Evolutionary conservation across 805 yeast species (phyloP).

Genomic region (Kregervanrija fluxuum): DNA sequence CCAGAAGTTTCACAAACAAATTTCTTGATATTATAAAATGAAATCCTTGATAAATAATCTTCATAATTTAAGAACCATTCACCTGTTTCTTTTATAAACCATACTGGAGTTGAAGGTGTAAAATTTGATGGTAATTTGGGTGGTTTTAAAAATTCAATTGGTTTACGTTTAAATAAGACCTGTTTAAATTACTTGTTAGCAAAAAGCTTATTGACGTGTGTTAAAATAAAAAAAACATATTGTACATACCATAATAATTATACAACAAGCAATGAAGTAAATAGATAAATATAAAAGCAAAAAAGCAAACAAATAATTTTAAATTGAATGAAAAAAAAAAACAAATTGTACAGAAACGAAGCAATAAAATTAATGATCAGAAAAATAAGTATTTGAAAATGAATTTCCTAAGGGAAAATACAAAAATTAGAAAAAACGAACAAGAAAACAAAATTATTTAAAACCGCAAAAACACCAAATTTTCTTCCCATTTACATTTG

Average conservation of each 20-base stretch:
- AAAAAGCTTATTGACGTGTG: neutral
- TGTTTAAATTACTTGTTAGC: conserved; percentile 15
- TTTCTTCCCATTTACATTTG: no score
- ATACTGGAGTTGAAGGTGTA: conserved; percentile 54
- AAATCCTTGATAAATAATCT: conserved; percentile 64
- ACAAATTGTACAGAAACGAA: neutral
- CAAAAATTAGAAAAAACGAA: neutral
- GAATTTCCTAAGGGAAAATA: neutral
- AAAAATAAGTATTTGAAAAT: neutral
- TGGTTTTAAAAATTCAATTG: conserved; percentile 52
- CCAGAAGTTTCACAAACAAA: conserved; percentile 97
- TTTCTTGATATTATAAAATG: conserved; percentile 64
- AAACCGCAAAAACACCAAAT: no score
- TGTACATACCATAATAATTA: neutral
- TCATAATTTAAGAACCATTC: conserved; percentile 83
- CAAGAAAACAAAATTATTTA: neutral
- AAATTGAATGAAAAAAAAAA: neutral
- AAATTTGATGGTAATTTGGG: conserved; percentile 50
- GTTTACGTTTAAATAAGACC: conserved; percentile 75
- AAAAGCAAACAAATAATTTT: neutral
- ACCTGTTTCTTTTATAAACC: conserved; percentile 75
- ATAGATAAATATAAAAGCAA: neutral
- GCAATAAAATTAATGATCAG: neutral
- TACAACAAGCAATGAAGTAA: conserved; percentile 6
- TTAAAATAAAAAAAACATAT: neutral